phyloP scores from a whole-genome alignment of 345 rosid genomes.

The Ceriops tagal region DNA sequence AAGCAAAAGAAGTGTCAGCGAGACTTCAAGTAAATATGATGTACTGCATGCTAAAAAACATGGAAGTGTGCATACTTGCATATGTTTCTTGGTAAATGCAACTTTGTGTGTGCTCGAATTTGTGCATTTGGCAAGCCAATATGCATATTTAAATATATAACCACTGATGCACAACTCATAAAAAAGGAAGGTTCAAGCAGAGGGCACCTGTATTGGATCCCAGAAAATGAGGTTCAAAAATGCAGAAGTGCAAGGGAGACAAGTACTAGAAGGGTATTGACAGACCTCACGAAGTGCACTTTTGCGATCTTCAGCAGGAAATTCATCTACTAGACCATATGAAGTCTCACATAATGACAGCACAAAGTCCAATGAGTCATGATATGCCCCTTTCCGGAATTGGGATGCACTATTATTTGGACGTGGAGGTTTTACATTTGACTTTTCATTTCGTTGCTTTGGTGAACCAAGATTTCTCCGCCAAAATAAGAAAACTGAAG shows the following conservation, averaged over 20 bases:
- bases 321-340: conserved; percentile 89
- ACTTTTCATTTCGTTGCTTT: conserved; percentile 64
- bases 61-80: neutral
- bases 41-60: neutral
- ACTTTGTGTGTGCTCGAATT: too few species aligned
- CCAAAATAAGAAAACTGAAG: conserved; percentile 12
- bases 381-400: conserved; percentile 92
- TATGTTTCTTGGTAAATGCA: too few species aligned
- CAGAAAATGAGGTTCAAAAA: neutral
- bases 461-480: conserved; percentile 89
- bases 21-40: conserved; percentile 11
- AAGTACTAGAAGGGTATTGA: conserved; percentile 9
- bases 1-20: conserved; percentile 28
- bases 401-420: conserved; percentile 65
- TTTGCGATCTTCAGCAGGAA: conserved; percentile 96
- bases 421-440: conserved; percentile 74
- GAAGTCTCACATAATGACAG: conserved; percentile 87
- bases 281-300: conserved; percentile 86
- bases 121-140: too few species aligned
- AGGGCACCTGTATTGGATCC: too few species aligned
- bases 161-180: too few species aligned
- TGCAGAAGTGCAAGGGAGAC: conserved; percentile 4
- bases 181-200: too few species aligned
- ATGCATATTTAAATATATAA: too few species aligned
- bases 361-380: conserved; percentile 93